These are phyloP conservation scores for Ophioceras dolichostomum DNA, from an alignment of 2,329 filamentous ascomycete genomes.

Conservation along the genomic window DNA sequence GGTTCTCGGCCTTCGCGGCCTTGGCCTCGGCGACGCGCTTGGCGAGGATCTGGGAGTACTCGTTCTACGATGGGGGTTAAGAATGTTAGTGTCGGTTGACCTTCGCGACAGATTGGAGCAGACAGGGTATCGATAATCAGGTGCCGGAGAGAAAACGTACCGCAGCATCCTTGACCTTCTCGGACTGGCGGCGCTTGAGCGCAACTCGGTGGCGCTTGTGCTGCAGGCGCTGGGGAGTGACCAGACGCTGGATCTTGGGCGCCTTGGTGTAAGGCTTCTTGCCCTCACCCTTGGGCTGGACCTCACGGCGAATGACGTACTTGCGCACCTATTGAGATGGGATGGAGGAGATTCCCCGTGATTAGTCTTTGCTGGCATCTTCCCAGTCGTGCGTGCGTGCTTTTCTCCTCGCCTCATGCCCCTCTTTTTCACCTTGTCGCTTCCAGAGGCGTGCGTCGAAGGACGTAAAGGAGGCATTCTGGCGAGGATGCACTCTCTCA, in stretches of 20 bases:
- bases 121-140: background rate
- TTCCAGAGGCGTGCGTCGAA: background rate
- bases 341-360: conserved; percentile 24
- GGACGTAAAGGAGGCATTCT: background rate
- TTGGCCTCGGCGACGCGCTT: conserved; percentile 97
- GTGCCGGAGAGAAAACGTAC: conserved; percentile 43
- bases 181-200: conserved; percentile 94
- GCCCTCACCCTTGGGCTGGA: conserved; percentile 94
- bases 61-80: conserved; percentile 41
- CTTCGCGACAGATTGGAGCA: conserved; percentile 22
- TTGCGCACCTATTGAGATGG: conserved; percentile 68
- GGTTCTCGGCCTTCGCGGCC: conserved; percentile 80
- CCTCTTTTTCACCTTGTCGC: background rate
- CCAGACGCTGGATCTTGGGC: conserved; percentile 98
- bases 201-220: conserved; percentile 98
- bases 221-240: conserved; percentile 98
- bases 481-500: conserved; percentile 26
- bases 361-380: conserved; percentile 18
- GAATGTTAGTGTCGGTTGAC: conserved; percentile 1
- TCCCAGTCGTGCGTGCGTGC: background rate
- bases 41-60: conserved; percentile 92
- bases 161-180: conserved; percentile 97
- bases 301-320: conserved; percentile 98
- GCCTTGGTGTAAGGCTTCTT: conserved; percentile 99
- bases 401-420: background rate